phyloP scores from a whole-genome alignment of 2,329 filamentous ascomycete species.

The Alternaria infectoria region DNA sequence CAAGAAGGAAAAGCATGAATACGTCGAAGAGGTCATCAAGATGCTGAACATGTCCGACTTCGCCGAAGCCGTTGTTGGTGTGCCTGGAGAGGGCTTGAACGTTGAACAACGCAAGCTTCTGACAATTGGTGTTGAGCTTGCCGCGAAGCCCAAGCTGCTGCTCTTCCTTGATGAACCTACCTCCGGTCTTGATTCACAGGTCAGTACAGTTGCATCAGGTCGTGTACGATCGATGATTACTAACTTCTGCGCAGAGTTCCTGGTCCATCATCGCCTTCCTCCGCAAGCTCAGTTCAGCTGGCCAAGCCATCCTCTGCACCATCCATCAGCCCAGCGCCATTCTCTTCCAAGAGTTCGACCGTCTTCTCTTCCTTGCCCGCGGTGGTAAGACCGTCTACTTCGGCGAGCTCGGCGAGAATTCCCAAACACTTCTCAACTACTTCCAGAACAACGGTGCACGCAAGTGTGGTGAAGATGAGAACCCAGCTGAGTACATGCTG shows the following conservation, averaged over 20 bases:
- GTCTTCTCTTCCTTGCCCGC: slow-evolving; percentile 52
- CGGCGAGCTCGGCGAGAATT: slow-evolving; percentile 55
- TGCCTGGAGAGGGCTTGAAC: slow-evolving; percentile 67
- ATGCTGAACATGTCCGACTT: slow-evolving; percentile 73
- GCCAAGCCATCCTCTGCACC: slow-evolving; percentile 56
- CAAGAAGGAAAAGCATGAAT: slow-evolving; percentile 64
- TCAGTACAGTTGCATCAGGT: slow-evolving; percentile 1
- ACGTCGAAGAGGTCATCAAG: slow-evolving; percentile 69
- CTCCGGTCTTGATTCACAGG: slow-evolving; percentile 65
- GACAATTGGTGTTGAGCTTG: slow-evolving; percentile 75
- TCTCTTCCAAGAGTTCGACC: slow-evolving; percentile 55
- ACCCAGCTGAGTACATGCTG: slow-evolving; percentile 81
- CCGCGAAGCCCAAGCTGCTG: slow-evolving; percentile 69
- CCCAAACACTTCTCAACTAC: slow-evolving; percentile 51
- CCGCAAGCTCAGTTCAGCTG: slow-evolving; percentile 62
- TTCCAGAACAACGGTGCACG: slow-evolving; percentile 71
- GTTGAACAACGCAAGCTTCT: slow-evolving; percentile 74
- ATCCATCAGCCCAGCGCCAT: slow-evolving; percentile 56
- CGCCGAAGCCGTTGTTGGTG: slow-evolving; percentile 69
- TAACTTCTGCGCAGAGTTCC: slow-evolving; percentile 51
- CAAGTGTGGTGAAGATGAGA: slow-evolving; percentile 66
- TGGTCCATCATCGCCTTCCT: slow-evolving; percentile 70
- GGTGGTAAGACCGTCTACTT: slow-evolving; percentile 57
- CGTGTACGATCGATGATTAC: not conserved
- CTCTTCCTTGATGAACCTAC: slow-evolving; percentile 68